Evolutionary conservation across 495 filamentous ascomycete species (phyloP).

Genomic region (Xeromyces bisporus): DNA sequence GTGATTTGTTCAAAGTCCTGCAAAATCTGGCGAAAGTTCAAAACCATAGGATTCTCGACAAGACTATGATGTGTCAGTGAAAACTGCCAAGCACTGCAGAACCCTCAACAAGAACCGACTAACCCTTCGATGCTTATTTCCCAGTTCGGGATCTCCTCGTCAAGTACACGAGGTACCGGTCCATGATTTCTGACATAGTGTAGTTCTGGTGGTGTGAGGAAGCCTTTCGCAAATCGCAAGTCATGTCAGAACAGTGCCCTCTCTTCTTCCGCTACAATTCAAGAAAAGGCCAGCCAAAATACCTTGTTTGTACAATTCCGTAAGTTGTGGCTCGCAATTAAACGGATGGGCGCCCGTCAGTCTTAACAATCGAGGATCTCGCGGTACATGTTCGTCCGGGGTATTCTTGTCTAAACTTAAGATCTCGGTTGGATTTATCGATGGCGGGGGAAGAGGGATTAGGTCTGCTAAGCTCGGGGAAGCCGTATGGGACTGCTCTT

Average conservation of each 20-base stretch:
- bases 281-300: constrained; percentile 5
- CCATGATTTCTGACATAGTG: constrained; percentile 98
- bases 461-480: constrained; percentile 15
- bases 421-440: constrained; percentile 41
- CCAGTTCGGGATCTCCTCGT: constrained; percentile 63
- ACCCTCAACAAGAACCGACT: constrained; percentile 2
- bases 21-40: constrained; percentile 61
- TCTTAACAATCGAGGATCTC: constrained; percentile 74
- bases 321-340: constrained; percentile 82
- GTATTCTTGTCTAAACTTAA: constrained; percentile 65
- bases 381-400: constrained; percentile 69
- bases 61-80: constrained; percentile 24
- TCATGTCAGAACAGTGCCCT: no score
- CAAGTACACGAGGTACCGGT: constrained; percentile 59
- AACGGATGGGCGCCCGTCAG: constrained; percentile 87
- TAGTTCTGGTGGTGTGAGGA: constrained; percentile 78
- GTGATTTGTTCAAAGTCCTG: constrained; percentile 69
- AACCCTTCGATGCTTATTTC: constrained; percentile 72
- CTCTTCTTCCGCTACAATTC: no score
- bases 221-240: constrained; percentile 42
- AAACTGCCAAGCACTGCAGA: not conserved
- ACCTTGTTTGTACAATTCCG: constrained; percentile 63
- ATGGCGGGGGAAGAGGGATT: constrained; percentile 57
- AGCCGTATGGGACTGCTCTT: constrained; percentile 2
- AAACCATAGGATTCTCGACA: constrained; percentile 58